Evolutionary conservation across 805 yeast genomes (phyloP).

Genomic region (Starmerella khaoyaiensis): DNA sequence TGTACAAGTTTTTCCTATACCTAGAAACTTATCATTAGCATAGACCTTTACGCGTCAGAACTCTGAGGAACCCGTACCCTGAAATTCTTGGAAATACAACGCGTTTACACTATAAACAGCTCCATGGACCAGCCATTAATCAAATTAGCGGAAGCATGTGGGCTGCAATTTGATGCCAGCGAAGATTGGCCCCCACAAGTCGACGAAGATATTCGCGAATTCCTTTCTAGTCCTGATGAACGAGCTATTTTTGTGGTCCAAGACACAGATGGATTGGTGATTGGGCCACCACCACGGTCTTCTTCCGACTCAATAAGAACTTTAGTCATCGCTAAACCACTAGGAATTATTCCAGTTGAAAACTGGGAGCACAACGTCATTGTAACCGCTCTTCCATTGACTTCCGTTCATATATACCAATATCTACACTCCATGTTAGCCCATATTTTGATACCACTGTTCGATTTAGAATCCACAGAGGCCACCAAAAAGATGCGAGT

Average conservation of each 20-base stretch:
- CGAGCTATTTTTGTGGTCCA: conserved; percentile 16
- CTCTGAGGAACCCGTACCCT: no score
- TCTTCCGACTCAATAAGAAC: conserved; percentile 1
- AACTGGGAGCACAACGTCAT: conserved; percentile 10
- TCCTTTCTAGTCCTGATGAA: conserved; percentile 7
- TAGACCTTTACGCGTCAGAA: background rate
- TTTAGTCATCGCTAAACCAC: conserved; percentile 11
- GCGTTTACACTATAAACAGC: background rate
- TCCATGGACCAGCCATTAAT: conserved; percentile 15
- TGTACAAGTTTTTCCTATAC: no score
- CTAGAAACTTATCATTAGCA: no score
- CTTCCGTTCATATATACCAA: conserved; percentile 8
- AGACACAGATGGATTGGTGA: conserved; percentile 14
- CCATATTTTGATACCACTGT: conserved; percentile 55
- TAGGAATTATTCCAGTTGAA: conserved; percentile 4
- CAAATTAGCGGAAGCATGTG: conserved; percentile 12
- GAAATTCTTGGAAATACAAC: no score
- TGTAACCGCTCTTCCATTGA: conserved; percentile 8
- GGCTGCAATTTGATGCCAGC: conserved; percentile 1
- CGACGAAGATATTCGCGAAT: conserved; percentile 13
- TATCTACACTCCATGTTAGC: conserved; percentile 46
- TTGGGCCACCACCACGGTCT: conserved; percentile 17
- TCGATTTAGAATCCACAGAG: conserved; percentile 31
- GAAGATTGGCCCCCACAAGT: conserved; percentile 17
- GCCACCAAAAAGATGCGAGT: conserved; percentile 13